These are phyloP conservation scores for Coemansia sp. DNA, from an alignment of 192 early-diverging fungal genomes.

Conservation along the genomic window DNA sequence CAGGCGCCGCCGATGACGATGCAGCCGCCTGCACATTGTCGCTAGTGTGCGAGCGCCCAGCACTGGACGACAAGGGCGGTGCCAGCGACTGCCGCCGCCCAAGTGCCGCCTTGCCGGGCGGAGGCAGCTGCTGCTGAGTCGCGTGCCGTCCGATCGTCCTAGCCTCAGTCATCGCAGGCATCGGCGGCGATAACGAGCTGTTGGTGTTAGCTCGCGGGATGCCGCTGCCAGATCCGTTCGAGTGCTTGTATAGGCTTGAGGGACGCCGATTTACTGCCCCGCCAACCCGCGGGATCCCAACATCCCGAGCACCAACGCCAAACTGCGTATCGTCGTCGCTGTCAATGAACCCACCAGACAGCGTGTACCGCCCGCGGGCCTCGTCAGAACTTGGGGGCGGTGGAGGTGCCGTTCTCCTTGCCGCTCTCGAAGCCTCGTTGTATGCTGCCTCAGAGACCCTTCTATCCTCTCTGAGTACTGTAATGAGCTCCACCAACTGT, in stretches of 20 bases:
- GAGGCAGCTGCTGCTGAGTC: constrained; percentile 29
- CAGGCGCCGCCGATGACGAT: background rate
- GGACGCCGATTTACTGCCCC: constrained; percentile 21
- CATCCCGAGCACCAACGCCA: constrained; percentile 12
- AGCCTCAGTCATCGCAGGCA: constrained; percentile 21
- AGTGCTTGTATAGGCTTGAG: constrained; percentile 34
- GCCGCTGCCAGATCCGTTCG: constrained; percentile 31
- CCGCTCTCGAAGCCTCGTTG: background rate
- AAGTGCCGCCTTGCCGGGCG: constrained; percentile 22
- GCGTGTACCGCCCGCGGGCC: constrained; percentile 15
- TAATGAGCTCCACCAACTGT: constrained; percentile 32
- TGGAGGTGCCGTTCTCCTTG: constrained; percentile 2
- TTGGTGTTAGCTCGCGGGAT: constrained; percentile 30
- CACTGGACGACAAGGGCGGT: constrained; percentile 16
- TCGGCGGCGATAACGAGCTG: constrained; percentile 38
- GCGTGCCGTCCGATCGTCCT: constrained; percentile 15
- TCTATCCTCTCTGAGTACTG: constrained; percentile 14
- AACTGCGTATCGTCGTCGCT: constrained; percentile 37
- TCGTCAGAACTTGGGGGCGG: constrained; percentile 1
- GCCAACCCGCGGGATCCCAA: constrained; percentile 27
- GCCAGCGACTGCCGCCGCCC: constrained; percentile 41
- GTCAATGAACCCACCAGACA: constrained; percentile 14
- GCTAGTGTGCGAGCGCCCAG: constrained; percentile 14
- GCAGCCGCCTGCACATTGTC: constrained; percentile 11
- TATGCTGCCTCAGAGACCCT: background rate